Evolutionary conservation across 768 basidiomycete genomes (phyloP).

Genomic region (Chalciporus piperatus): DNA sequence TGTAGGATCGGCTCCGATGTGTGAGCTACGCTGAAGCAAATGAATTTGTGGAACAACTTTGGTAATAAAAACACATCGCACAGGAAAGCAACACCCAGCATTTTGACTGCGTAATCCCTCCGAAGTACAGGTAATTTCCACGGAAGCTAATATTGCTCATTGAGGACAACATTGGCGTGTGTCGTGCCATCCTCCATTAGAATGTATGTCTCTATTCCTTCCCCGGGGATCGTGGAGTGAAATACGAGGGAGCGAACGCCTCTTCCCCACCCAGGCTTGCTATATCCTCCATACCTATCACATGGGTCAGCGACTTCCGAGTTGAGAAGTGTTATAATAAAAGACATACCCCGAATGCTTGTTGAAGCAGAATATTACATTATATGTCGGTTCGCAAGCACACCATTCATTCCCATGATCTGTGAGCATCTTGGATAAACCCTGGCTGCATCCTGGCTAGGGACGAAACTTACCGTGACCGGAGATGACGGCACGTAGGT

Average conservation of each 20-base stretch:
- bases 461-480: slow-evolving; percentile 55
- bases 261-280: slow-evolving; percentile 51
- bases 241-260: slow-evolving; percentile 67
- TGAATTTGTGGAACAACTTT: too few species aligned
- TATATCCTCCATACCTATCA: slow-evolving; percentile 63
- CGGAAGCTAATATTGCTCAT: slow-evolving; percentile 34
- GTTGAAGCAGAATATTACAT: slow-evolving; percentile 69
- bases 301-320: not conserved
- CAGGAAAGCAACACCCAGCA: too few species aligned
- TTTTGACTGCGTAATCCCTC: not conserved
- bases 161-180: slow-evolving; percentile 51
- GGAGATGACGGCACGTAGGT: slow-evolving; percentile 64
- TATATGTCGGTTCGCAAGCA: slow-evolving; percentile 56
- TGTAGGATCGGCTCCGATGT: too few species aligned
- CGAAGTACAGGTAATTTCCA: too few species aligned
- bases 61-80: too few species aligned
- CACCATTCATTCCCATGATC: slow-evolving; percentile 85
- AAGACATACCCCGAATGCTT: slow-evolving; percentile 67
- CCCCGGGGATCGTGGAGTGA: slow-evolving; percentile 42
- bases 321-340: not conserved
- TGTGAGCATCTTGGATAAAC: slow-evolving; percentile 21
- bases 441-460: not conserved
- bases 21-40: too few species aligned
- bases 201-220: slow-evolving; percentile 60
- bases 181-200: slow-evolving; percentile 58